These are phyloP conservation scores for Tolypocladium cylindrosporum DNA, from an alignment of 2,329 filamentous ascomycete genomes.

Conservation along the genomic window DNA sequence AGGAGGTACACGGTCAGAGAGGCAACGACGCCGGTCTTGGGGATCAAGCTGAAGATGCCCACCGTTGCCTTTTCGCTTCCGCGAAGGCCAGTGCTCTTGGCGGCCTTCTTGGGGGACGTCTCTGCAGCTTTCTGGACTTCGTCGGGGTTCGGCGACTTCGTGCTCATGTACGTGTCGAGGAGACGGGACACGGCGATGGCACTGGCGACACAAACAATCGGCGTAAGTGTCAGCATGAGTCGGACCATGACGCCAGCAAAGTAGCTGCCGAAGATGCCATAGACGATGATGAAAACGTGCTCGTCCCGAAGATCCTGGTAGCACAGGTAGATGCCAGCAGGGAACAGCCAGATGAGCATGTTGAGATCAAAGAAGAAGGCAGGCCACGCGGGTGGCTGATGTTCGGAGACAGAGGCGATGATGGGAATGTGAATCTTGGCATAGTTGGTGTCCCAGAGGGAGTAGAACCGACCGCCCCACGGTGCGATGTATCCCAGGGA, in stretches of 20 bases:
- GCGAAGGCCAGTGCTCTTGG: slow-evolving; percentile 48
- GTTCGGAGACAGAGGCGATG: slow-evolving; percentile 98
- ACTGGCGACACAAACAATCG: slow-evolving; percentile 89
- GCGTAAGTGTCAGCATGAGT: slow-evolving; percentile 94
- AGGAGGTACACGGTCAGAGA: slow-evolving; percentile 71
- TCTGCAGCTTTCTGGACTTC: slow-evolving; percentile 36
- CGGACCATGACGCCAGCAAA: slow-evolving; percentile 99
- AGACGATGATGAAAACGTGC: slow-evolving; percentile 96
- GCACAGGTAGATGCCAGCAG: slow-evolving; percentile 95
- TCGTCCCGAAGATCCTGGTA: slow-evolving; percentile 91
- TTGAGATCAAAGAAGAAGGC: slow-evolving; percentile 99
- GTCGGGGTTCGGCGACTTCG: slow-evolving; percentile 49
- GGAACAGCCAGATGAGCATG: slow-evolving; percentile 98
- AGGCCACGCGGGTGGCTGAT: slow-evolving; percentile 97
- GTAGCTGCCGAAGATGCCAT: slow-evolving; percentile 93
- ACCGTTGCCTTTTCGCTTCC: slow-evolving; percentile 64
- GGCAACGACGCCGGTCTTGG: slow-evolving; percentile 68
- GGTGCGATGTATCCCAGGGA: slow-evolving; percentile 87
- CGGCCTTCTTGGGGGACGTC: slow-evolving; percentile 45
- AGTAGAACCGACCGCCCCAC: slow-evolving; percentile 98
- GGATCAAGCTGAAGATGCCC: slow-evolving; percentile 73
- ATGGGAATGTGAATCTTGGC: slow-evolving; percentile 99
- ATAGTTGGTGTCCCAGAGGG: slow-evolving; percentile 96
- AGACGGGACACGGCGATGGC: slow-evolving; percentile 82
- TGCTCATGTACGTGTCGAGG: slow-evolving; percentile 72